A percentile compares a stretch with the other conserved stretches of the same genome.
Evolutionary conservation across 805 yeast genomes (phyloP).

Genomic region (Torulaspora gathmanii): DNA sequence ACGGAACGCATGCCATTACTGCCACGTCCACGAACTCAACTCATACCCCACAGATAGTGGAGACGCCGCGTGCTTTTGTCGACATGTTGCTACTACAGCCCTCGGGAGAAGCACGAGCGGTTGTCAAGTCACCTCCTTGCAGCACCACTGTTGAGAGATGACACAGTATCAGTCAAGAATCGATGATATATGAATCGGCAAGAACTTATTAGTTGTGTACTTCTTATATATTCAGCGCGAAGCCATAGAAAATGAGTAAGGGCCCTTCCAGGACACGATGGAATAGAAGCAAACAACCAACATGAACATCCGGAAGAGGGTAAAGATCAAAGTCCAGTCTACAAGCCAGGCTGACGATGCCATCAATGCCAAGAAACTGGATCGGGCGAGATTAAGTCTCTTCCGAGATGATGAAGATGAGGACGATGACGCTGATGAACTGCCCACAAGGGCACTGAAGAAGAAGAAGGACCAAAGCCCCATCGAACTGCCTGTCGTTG

Average conservation of each 20-base stretch:
- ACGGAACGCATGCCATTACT: background rate
- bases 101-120: background rate
- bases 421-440: conserved; percentile 7
- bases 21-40: background rate
- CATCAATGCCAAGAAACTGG: background rate
- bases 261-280: background rate
- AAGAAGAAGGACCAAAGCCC: conserved; percentile 1
- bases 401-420: conserved; percentile 8
- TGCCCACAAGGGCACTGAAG: conserved; percentile 6
- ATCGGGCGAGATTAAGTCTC: conserved; percentile 2
- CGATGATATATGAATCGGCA: no score
- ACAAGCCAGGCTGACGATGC: background rate
- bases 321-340: conserved; percentile 11
- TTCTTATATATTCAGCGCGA: background rate
- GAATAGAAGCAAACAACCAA: background rate
- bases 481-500: background rate
- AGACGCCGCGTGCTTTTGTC: conserved; percentile 27
- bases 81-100: conserved; percentile 22
- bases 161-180: background rate
- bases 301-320: conserved; percentile 10
- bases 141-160: background rate
- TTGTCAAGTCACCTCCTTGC: conserved; percentile 6
- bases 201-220: background rate
- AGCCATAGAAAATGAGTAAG: background rate
- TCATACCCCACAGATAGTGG: conserved; percentile 14